phyloP scores from a whole-genome alignment of 192 early-diverging fungal genomes.

The Entomortierella lignicola region DNA sequence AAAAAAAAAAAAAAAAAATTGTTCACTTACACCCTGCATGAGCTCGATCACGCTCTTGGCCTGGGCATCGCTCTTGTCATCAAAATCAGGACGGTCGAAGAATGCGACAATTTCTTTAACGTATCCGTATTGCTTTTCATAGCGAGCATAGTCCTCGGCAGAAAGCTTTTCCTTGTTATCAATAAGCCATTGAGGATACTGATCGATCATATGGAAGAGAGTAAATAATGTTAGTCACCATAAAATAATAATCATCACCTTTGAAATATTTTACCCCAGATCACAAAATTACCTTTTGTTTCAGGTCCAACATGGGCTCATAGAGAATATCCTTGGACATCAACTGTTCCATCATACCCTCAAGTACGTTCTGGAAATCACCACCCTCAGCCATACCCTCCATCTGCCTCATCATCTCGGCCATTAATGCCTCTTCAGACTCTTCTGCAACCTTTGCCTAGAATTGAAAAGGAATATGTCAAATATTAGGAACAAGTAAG shows the following conservation, averaged over 20 bases:
- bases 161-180: conserved; percentile 81
- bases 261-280: no score
- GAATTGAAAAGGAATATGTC: not conserved
- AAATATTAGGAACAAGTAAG: no score
- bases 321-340: conserved; percentile 94
- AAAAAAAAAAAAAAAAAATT: not conserved
- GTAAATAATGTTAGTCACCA: no score
- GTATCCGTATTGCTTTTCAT: conserved; percentile 81
- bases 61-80: conserved; percentile 76
- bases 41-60: conserved; percentile 83
- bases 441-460: conserved; percentile 66
- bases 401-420: conserved; percentile 89
- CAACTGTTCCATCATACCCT: conserved; percentile 90
- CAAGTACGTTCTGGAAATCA: conserved; percentile 88
- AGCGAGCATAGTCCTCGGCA: conserved; percentile 78
- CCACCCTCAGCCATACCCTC: conserved; percentile 79
- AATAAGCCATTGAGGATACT: conserved; percentile 93
- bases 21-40: conserved; percentile 84
- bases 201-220: no score
- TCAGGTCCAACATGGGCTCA: conserved; percentile 96
- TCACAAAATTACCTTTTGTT: conserved; percentile 66
- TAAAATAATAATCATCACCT: no score
- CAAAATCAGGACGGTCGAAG: conserved; percentile 79
- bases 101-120: conserved; percentile 84
- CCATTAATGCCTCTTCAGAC: conserved; percentile 64